phyloP scores from a whole-genome alignment of 495 filamentous ascomycete species.

The Penicillium soppii region DNA sequence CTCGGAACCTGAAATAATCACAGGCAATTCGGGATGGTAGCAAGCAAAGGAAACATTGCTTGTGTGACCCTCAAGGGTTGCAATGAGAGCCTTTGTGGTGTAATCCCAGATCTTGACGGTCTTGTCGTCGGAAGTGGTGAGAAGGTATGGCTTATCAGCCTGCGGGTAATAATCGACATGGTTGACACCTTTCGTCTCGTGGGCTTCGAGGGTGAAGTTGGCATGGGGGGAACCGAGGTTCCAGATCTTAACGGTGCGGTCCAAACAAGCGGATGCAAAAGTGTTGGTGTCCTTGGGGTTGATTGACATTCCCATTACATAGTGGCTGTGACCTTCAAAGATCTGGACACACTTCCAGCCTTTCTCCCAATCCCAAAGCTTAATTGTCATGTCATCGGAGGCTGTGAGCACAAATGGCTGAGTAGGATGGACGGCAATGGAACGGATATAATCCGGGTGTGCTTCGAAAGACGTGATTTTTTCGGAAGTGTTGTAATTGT shows the following conservation, averaged over 20 bases:
- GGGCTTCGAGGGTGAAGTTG: conserved; percentile 94
- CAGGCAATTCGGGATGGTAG: conserved; percentile 94
- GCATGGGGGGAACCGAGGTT: conserved; percentile 84
- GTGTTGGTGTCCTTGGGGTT: conserved; percentile 99
- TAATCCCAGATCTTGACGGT: conserved; percentile 98
- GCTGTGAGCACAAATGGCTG: conserved; percentile 96
- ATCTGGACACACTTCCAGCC: conserved; percentile 97
- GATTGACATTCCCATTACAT: conserved; percentile 99
- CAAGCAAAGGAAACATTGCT: conserved; percentile 99
- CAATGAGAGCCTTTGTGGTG: conserved; percentile 95
- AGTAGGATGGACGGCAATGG: conserved; percentile 94
- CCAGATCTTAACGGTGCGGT: conserved; percentile 98
- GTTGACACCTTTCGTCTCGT: conserved; percentile 98
- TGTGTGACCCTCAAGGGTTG: conserved; percentile 94
- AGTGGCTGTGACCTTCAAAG: conserved; percentile 97
- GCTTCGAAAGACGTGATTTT: conserved; percentile 99
- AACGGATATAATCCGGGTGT: conserved; percentile 97
- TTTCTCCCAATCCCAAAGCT: conserved; percentile 99
- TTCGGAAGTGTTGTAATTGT: conserved; percentile 99
- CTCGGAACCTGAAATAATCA: conserved; percentile 98
- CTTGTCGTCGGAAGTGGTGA: conserved; percentile 93
- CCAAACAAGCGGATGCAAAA: conserved; percentile 94
- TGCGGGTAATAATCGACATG: conserved; percentile 97
- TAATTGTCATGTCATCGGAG: conserved; percentile 99
- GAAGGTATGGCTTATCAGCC: conserved; percentile 93